phyloP scores from a whole-genome alignment of 2,329 filamentous ascomycete genomes.

The Aspergillus intermedius region DNA sequence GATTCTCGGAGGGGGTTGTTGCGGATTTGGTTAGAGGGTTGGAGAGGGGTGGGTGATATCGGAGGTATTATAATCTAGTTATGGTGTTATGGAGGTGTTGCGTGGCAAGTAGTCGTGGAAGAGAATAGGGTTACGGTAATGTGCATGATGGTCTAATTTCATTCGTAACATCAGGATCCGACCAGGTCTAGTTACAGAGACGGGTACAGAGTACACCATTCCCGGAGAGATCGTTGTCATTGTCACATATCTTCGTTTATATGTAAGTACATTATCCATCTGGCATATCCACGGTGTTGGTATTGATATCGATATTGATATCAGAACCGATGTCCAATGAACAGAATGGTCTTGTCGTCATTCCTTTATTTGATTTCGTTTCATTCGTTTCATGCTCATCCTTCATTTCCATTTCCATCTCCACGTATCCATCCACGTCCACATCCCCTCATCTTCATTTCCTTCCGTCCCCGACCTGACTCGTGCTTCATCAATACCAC shows the following conservation, averaged over 20 bases:
- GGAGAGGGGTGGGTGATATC: no score
- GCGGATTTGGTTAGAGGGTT: no score
- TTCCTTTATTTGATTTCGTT: not conserved
- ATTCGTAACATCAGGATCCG: no score
- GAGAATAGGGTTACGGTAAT: no score
- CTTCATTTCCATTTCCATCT: not conserved
- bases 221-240: conserved; percentile 1
- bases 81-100: no score
- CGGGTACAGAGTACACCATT: not conserved
- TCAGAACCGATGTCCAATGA: not conserved
- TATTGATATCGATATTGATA: no score
- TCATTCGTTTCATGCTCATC: not conserved
- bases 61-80: no score
- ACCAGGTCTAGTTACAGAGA: no score
- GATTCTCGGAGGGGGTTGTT: no score
- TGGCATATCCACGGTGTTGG: conserved; percentile 4
- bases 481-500: not conserved
- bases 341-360: not conserved
- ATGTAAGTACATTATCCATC: conserved; percentile 1
- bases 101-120: no score
- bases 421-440: not conserved
- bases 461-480: not conserved
- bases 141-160: no score
- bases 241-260: conserved; percentile 5
- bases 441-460: not conserved